Base-by-base conservation (phyloP, 129 eudicot species). In the Solidago caesia region DNA sequence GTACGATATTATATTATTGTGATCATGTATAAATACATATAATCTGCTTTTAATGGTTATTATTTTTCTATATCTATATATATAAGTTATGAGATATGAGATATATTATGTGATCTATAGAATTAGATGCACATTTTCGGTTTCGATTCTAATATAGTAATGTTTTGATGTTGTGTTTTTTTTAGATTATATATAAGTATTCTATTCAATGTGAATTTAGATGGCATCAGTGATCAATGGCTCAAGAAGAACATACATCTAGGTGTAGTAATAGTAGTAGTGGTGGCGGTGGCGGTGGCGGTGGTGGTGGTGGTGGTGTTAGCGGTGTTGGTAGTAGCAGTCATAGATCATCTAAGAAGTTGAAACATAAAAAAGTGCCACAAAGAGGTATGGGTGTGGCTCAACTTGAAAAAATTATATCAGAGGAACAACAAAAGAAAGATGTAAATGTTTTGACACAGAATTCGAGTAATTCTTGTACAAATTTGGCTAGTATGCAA, bases 321-420 rank as follows among this genome's bases (percentile, higher is more conserved):
- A 77, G 75, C 14, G 70, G 75, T 27, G 82, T 82, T 52, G 73
- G 83, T 76, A 55, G 51, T 72, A 6, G 76, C 79, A 44, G 73
- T 67, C 68, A 56, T 68, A 80, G 86, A 79, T 77, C 86, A 61
- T 72, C 87, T 0, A 92, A 88, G 70, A 88, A 86, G 82, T 60
- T 81, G 72, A 92, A 92, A 77, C 92, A 77, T 13, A 90, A 89
- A 57, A 92, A 92, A 65, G 92, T 90, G 27, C 92, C 98, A 4
- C 98, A 92, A 43, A 92, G 98, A 83, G 98, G 98, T 53, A 77
- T 92, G 75, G 98, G 98, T 7, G 96, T 92, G 52, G 98, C 98
- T 26, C 98, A 92, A 75, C 96, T 92, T 74, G 98, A 92, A 49
- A 92, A 84, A 80, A 86, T 92, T 59, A 84, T 90, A 74, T 69